phyloP scores from a whole-genome alignment of 75 land plant genomes.

The Selaginella tamariscina region DNA sequence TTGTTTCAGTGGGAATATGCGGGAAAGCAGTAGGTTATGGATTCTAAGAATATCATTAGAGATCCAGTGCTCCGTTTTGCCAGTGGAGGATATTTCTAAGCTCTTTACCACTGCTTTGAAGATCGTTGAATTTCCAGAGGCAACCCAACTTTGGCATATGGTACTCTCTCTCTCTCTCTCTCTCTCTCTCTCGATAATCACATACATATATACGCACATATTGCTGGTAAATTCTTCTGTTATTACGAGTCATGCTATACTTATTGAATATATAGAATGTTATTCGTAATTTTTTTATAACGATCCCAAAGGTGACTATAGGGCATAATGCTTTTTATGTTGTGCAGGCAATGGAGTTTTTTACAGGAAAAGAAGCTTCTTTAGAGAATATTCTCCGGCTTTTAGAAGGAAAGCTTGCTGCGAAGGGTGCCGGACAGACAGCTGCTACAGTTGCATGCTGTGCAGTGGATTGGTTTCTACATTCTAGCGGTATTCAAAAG shows the following conservation, averaged over 20 bases:
- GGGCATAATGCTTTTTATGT: background rate
- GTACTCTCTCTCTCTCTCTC: too few species aligned
- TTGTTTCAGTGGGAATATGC: conserved; percentile 30
- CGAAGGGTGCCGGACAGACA: conserved; percentile 28
- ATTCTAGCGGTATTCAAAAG: conserved; percentile 37
- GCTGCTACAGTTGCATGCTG: conserved; percentile 48
- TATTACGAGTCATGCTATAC: too few species aligned
- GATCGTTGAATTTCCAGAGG: conserved; percentile 30
- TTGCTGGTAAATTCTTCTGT: too few species aligned
- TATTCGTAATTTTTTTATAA: too few species aligned
- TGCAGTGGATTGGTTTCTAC: conserved; percentile 43
- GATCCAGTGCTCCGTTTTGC: conserved; percentile 18
- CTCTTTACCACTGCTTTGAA: conserved; percentile 32
- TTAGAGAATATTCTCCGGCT: conserved; percentile 44
- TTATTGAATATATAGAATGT: too few species aligned
- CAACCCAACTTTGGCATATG: conserved; percentile 55
- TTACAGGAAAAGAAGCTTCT: conserved; percentile 25
- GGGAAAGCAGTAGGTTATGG: conserved; percentile 39
- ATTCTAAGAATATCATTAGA: conserved; percentile 48
- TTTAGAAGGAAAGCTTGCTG: conserved; percentile 28
- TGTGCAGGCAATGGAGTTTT: conserved; percentile 51
- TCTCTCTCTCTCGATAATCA: too few species aligned
- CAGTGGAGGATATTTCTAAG: conserved; percentile 24
- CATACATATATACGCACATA: too few species aligned
- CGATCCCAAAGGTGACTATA: background rate